Percentiles rank a stretch among this genome's conserved stretches.
These are phyloP conservation scores for Wallacemonas collosoma DNA, from an alignment of 208 protist genomes.

Conservation along the genomic window DNA sequence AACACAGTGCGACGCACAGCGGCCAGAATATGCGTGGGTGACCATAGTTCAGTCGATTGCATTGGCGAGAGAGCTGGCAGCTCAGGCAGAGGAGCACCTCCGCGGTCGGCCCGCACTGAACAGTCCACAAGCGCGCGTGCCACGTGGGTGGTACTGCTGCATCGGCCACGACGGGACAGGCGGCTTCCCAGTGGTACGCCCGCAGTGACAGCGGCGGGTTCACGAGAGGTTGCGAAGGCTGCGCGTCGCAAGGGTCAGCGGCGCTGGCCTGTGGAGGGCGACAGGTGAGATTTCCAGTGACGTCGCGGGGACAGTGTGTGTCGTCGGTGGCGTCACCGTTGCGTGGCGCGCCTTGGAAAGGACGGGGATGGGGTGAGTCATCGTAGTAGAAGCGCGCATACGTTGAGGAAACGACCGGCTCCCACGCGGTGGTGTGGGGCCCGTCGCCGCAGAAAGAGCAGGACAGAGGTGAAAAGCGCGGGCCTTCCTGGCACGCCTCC, in stretches of 20 bases:
- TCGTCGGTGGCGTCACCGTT: no score
- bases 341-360: no score
- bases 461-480: no score
- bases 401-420: no score
- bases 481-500: no score
- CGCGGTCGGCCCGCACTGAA: neutral
- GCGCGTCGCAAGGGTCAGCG: no score
- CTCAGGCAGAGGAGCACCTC: neutral
- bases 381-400: slow-evolving; percentile 6
- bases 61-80: slow-evolving; percentile 20
- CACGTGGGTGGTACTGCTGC: neutral
- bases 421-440: no score
- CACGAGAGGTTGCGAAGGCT: no score
- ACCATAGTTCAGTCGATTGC: slow-evolving; percentile 23
- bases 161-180: neutral
- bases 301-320: no score
- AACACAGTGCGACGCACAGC: slow-evolving; percentile 16
- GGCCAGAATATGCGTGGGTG: slow-evolving; percentile 21
- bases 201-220: neutral
- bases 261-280: no score
- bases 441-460: no score
- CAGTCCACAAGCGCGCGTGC: neutral
- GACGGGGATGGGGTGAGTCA: neutral
- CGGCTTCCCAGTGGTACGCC: neutral
- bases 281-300: no score